Conservation (phyloP, 441 rosid genomes). For the Syzygium syzygioides region DNA sequence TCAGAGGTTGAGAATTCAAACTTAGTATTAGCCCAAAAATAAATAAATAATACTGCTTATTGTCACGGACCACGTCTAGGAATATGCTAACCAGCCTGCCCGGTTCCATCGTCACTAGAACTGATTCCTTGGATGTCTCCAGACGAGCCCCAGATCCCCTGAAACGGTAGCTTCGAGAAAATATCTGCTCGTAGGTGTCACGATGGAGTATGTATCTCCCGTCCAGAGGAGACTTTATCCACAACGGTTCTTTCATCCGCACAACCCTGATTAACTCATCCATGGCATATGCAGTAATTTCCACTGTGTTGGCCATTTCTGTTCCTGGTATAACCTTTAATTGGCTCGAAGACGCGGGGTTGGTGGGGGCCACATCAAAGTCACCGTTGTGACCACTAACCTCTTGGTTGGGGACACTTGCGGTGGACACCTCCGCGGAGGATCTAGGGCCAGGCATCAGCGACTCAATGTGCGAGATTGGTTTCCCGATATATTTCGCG, state of each 20-base stretch:
- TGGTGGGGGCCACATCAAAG: slow-evolving; percentile 2
- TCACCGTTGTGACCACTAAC: not conserved
- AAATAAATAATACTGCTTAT: not conserved
- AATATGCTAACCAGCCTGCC: slow-evolving; percentile 33
- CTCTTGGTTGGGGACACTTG: not conserved
- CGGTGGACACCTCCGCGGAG: not conserved
- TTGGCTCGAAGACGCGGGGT: not conserved
- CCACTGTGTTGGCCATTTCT: slow-evolving; percentile 29
- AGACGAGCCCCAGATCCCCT: slow-evolving; percentile 26
- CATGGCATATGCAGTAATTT: slow-evolving; percentile 38
- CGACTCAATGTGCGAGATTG: slow-evolving; percentile 15
- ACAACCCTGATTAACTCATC: slow-evolving; percentile 47
- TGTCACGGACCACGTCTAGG: slow-evolving; percentile 39
- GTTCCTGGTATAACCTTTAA: slow-evolving; percentile 10
- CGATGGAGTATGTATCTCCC: slow-evolving; percentile 31
- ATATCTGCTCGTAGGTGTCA: slow-evolving; percentile 34
- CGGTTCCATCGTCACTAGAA: slow-evolving; percentile 31
- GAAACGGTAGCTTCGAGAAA: slow-evolving; percentile 19
- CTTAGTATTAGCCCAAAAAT: not conserved
- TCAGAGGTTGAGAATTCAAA: not conserved
- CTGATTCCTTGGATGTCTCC: slow-evolving; percentile 52
- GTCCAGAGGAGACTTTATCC: slow-evolving; percentile 34
- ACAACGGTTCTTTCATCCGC: slow-evolving; percentile 33
- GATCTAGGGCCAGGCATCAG: slow-evolving; percentile 5
- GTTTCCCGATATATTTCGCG: slow-evolving; percentile 32